Conservation (phyloP, 176 grass and related monocot genomes). For the Hyparrhenia diplandra region DNA sequence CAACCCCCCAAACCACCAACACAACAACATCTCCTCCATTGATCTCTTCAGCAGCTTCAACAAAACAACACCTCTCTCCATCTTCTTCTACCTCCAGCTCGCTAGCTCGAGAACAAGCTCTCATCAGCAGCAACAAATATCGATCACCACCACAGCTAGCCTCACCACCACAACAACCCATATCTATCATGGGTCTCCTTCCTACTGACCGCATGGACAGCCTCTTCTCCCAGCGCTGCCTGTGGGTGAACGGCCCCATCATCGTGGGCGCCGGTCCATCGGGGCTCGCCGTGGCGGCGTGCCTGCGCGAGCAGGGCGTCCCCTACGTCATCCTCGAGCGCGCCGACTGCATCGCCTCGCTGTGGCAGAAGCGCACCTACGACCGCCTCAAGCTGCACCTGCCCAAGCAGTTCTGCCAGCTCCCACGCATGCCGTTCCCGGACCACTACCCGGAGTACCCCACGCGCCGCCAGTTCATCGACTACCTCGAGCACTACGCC, state of each 20-base stretch:
- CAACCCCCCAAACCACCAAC: slow-evolving; percentile 35
- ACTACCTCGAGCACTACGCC: slow-evolving; percentile 67
- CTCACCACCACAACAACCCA: too few relatives aligned
- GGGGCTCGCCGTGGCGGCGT: slow-evolving; percentile 57
- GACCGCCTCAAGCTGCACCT: slow-evolving; percentile 76
- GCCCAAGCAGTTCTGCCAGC: slow-evolving; percentile 76
- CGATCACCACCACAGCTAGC: too few relatives aligned
- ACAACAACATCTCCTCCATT: not conserved
- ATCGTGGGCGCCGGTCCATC: slow-evolving; percentile 72
- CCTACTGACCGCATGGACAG: slow-evolving; percentile 41
- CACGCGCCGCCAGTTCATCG: slow-evolving; percentile 56
- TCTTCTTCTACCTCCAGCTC: too few relatives aligned
- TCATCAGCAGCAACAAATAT: too few relatives aligned
- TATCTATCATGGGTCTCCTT: too few relatives aligned
- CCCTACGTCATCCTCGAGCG: slow-evolving; percentile 64
- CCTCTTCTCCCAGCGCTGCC: slow-evolving; percentile 41
- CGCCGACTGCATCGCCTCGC: slow-evolving; percentile 65
- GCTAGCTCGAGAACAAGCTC: too few relatives aligned
- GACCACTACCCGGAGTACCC: slow-evolving; percentile 76
- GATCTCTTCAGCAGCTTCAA: too few relatives aligned
- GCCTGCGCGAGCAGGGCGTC: slow-evolving; percentile 61
- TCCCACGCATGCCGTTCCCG: slow-evolving; percentile 62
- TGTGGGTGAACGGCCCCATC: slow-evolving; percentile 76
- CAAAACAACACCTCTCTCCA: too few relatives aligned
- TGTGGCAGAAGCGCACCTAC: slow-evolving; percentile 77